A percentile compares a stretch with the other conserved stretches of the same genome.
phyloP scores from a whole-genome alignment of 78 protist species.

The Salpingoeca rosetta region DNA sequence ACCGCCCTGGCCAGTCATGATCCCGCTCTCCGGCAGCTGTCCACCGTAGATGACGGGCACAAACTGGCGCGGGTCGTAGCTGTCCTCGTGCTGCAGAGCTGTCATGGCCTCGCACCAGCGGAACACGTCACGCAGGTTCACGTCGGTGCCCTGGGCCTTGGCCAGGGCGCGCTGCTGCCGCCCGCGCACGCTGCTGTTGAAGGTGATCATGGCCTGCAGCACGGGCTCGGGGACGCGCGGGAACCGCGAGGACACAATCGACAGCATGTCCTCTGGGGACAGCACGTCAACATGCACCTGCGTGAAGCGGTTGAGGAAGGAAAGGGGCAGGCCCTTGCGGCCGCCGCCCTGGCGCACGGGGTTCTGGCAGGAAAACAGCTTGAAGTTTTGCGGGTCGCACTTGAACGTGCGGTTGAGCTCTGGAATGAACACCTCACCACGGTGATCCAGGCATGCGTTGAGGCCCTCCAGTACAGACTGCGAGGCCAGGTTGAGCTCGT shows the following conservation, averaged over 20 bases:
- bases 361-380: slow-evolving; percentile 94
- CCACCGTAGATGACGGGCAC: slow-evolving; percentile 67
- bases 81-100: neutral
- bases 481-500: slow-evolving; percentile 98
- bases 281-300: slow-evolving; percentile 65
- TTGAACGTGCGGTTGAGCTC: slow-evolving; percentile 74
- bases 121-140: slow-evolving; percentile 95
- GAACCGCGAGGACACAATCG: slow-evolving; percentile 39
- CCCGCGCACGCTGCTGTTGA: slow-evolving; percentile 55
- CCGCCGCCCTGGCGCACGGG: slow-evolving; percentile 98
- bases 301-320: slow-evolving; percentile 97
- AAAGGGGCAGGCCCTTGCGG: slow-evolving; percentile 93
- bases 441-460: slow-evolving; percentile 95
- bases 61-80: slow-evolving; percentile 20
- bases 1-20: too few relatives aligned
- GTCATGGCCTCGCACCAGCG: slow-evolving; percentile 83
- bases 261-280: slow-evolving; percentile 50
- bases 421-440: slow-evolving; percentile 86
- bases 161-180: slow-evolving; percentile 90
- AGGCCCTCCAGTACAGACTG: slow-evolving; percentile 99
- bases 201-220: slow-evolving; percentile 49
- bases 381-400: slow-evolving; percentile 54
- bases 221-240: slow-evolving; percentile 21
- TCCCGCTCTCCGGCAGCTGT: too few relatives aligned
- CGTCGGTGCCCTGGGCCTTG: slow-evolving; percentile 42